phyloP scores from a whole-genome alignment of 768 basidiomycete species.

The Russula sp. region DNA sequence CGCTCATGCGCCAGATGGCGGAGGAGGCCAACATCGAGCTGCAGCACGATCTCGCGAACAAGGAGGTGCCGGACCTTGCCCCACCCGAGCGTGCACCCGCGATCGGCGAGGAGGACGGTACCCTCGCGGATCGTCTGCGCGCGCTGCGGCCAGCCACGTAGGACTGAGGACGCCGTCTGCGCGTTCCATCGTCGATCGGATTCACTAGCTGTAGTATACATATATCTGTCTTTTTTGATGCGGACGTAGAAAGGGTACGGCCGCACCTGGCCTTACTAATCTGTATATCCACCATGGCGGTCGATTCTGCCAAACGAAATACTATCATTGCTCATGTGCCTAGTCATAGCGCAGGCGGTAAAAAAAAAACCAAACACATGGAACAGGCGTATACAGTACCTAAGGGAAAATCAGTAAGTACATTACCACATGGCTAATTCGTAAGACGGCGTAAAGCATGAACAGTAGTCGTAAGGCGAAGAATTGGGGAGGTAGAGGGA shows the following conservation, averaged over 20 bases:
- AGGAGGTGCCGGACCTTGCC: slow-evolving; percentile 56
- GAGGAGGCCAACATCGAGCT: slow-evolving; percentile 96
- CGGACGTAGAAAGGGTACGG: slow-evolving; percentile 10
- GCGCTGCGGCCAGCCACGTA: slow-evolving; percentile 78
- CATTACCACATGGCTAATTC: background rate
- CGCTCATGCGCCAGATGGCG: slow-evolving; percentile 86
- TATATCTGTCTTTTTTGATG: background rate
- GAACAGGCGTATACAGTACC: background rate
- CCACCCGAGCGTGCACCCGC: slow-evolving; percentile 37
- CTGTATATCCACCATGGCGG: background rate
- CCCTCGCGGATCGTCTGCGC: slow-evolving; percentile 80
- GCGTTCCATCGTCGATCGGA: background rate
- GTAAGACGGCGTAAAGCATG: background rate
- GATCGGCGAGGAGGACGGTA: slow-evolving; percentile 71
- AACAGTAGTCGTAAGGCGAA: background rate
- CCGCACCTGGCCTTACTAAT: background rate
- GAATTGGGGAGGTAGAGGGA: background rate
- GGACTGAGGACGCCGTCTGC: slow-evolving; percentile 34
- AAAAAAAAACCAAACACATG: background rate
- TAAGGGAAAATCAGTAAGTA: background rate
- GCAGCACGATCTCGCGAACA: slow-evolving; percentile 78
- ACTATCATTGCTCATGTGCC: background rate
- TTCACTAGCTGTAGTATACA: background rate
- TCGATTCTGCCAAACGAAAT: background rate
- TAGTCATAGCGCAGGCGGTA: background rate